These are phyloP conservation scores for Leccinum disarticulatum DNA, from an alignment of 768 basidiomycete species.

Conservation along the genomic window DNA sequence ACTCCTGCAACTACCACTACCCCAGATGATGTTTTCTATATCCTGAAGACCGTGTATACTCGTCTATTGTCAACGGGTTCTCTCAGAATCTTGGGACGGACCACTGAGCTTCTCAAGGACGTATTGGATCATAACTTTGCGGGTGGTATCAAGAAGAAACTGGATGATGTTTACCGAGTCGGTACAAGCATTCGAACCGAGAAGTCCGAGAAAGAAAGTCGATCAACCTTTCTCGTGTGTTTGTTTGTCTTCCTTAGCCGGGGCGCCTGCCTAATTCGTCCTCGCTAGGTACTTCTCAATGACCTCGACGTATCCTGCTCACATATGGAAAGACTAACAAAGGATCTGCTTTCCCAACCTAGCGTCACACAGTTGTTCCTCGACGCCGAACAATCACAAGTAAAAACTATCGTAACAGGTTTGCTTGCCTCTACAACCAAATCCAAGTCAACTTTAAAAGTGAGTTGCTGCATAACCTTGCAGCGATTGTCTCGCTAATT, in stretches of 20 bases:
- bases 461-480: constrained; percentile 36
- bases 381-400: constrained; percentile 49
- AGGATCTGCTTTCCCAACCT: constrained; percentile 57
- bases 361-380: constrained; percentile 68
- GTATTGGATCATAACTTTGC: constrained; percentile 84
- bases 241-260: not conserved
- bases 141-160: constrained; percentile 74
- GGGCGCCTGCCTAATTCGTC: not conserved
- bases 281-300: constrained; percentile 86
- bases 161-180: constrained; percentile 84
- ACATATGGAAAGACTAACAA: constrained; percentile 81
- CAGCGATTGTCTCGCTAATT: not conserved
- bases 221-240: constrained; percentile 80
- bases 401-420: constrained; percentile 47
- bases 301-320: constrained; percentile 91
- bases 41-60: constrained; percentile 80
- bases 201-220: constrained; percentile 77
- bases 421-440: constrained; percentile 58
- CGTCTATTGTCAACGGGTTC: constrained; percentile 81
- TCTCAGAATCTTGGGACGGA: constrained; percentile 52
- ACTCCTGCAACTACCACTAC: constrained; percentile 67
- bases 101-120: constrained; percentile 62
- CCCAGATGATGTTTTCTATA: constrained; percentile 95
- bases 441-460: constrained; percentile 74
- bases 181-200: constrained; percentile 58